Evolutionary conservation across 331 rosid genomes (phyloP), one percentile per base, ranked within the genome.

Genomic region (Phaseolus coccineus): DNA sequence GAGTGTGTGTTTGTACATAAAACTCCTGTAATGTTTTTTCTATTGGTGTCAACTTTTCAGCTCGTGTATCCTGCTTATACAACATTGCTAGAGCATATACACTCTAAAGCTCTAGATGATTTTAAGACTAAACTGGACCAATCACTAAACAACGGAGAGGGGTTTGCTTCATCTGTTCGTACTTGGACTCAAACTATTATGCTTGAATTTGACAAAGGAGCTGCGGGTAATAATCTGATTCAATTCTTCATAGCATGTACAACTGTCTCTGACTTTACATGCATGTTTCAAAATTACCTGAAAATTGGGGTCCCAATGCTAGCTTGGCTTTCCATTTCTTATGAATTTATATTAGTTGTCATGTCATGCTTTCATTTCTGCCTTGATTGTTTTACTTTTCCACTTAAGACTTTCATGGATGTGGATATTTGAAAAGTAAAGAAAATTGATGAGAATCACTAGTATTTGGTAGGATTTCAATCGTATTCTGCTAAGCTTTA

Each of bases 131-230:
- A 86, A 75, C 82, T 95, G 76, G 93, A 90, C 61, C 87, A 80
- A 51, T 84, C 96, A 22, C 79, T 93, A 75, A 87, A 78, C 15
- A 86, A 83, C 16, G 97, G 97, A 83, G 99, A 87, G 87, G 91
- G 91, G 48, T 95, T 91, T 58, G 91, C 97, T 69, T 84, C 91
- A 62, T 69, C 97, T 35, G 93, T 83, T 69, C 80, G 75, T 70
- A 80, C n/a, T 10, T 88, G 77, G 71, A 73, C 86, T 6, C 81
- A 80, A 39, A 77, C 87, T 73, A 83, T 83, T 71, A 55, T 91
- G 86, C 84, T 73, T 12, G 87, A 84, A 74, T 93, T 95, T 78
- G 96, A 95, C 81, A 83, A 84, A 84, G 90, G 85, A 66, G 86
- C 90, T 87, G 84, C 91, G 81, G 97, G 99, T 95, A 88, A 70